phyloP scores from a whole-genome alignment of 1,284 basidiomycete species.

The Puccinia horiana region DNA sequence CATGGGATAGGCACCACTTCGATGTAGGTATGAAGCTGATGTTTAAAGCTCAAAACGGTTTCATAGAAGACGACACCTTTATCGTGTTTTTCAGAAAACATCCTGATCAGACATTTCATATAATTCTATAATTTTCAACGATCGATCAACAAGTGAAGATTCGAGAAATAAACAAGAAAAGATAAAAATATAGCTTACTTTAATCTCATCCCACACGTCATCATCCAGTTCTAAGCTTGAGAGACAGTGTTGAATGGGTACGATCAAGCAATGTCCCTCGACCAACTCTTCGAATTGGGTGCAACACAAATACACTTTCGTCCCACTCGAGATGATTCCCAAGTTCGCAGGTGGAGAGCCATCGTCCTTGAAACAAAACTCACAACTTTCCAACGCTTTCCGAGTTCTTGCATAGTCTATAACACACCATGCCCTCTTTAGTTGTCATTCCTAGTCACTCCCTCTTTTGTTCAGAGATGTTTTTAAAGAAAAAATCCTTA shows the following conservation, averaged over 20 bases:
- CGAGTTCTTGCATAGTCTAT: conserved; percentile 92
- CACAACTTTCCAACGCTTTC: conserved; percentile 71
- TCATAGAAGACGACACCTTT: conserved; percentile 92
- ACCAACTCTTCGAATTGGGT: conserved; percentile 82
- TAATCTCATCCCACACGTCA: conserved; percentile 95
- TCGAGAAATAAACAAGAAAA: neutral
- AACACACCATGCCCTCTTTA: neutral
- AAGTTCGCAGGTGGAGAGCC: conserved; percentile 69
- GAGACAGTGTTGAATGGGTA: conserved; percentile 90
- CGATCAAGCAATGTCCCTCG: conserved; percentile 86
- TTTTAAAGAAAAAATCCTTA: conserved; percentile 57
- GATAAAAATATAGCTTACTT: conserved; percentile 64
- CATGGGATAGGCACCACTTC: conserved; percentile 86
- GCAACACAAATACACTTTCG: conserved; percentile 82
- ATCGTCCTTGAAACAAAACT: conserved; percentile 59
- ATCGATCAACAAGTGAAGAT: neutral
- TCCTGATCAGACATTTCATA: conserved; percentile 96
- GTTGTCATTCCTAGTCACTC: too few species aligned
- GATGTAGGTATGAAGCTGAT: conserved; percentile 86
- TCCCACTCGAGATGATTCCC: conserved; percentile 84
- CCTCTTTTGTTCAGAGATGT: neutral
- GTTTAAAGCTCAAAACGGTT: conserved; percentile 79
- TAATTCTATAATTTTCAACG: conserved; percentile 68
- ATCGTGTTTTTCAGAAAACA: conserved; percentile 79
- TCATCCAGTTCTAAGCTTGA: conserved; percentile 91